These are phyloP conservation scores for Mycosphaerelloides madeirae DNA, from an alignment of 2,329 filamentous ascomycete species.

Conservation along the genomic window DNA sequence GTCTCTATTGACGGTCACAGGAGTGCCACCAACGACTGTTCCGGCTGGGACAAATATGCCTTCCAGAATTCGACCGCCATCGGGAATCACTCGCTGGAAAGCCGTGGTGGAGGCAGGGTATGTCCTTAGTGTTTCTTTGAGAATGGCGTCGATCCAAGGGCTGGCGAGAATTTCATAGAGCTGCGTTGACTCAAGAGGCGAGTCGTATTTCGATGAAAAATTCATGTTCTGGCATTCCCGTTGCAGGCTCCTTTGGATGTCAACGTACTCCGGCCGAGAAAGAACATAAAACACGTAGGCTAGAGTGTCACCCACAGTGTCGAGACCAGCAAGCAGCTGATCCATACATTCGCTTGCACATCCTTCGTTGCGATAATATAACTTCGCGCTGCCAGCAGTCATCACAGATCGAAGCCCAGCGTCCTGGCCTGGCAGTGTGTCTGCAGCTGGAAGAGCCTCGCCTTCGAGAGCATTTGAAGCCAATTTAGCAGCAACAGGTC, in stretches of 20 bases:
- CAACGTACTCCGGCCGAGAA: not conserved
- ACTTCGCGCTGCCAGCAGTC: not conserved
- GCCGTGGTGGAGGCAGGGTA: slow-evolving; percentile 1
- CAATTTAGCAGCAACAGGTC: not conserved
- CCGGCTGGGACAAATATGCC: not conserved
- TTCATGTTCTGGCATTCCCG: not conserved
- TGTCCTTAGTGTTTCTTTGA: not conserved
- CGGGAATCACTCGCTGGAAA: not conserved
- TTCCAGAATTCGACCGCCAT: not conserved
- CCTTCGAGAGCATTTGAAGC: slow-evolving; percentile 1
- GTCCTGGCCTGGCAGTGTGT: not conserved
- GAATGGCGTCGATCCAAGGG: not conserved
- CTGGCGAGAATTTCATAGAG: not conserved
- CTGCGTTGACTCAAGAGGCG: not conserved
- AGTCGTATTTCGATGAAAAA: not conserved
- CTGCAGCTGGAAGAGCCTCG: not conserved
- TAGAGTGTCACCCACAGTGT: not conserved
- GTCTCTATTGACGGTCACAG: not conserved
- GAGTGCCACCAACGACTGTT: not conserved
- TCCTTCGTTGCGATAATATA: slow-evolving; percentile 1
- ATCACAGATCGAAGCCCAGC: not conserved
- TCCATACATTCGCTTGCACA: slow-evolving; percentile 4
- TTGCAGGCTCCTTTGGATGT: not conserved
- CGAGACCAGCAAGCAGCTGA: slow-evolving; percentile 1
- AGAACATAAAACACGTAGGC: slow-evolving; percentile 1